These are phyloP conservation scores for Pseudopithomyces chartarum DNA, from an alignment of 2,329 filamentous ascomycete genomes.

Conservation along the genomic window DNA sequence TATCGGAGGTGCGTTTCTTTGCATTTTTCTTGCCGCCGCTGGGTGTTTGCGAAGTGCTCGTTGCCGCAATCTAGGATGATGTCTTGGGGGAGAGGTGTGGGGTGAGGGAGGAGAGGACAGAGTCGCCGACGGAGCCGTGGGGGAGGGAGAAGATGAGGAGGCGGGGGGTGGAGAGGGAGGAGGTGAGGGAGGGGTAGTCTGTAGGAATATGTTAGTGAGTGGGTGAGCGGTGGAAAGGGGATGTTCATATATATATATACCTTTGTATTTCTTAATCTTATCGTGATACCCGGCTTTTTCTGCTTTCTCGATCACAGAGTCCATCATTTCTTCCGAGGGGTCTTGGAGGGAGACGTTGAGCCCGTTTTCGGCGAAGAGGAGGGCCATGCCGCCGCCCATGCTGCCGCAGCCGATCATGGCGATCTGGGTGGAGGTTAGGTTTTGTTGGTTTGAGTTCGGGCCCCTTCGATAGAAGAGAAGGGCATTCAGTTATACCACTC, in stretches of 20 bases:
- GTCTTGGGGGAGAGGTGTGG: conserved; percentile 64
- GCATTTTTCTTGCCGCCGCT: conserved; percentile 64
- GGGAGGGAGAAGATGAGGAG: conserved; percentile 60
- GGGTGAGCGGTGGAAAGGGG: not conserved
- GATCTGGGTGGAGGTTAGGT: conserved; percentile 46
- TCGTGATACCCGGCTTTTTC: conserved; percentile 47
- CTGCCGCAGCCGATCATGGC: conserved; percentile 63
- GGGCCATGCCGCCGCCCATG: conserved; percentile 65
- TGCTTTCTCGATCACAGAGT: conserved; percentile 48
- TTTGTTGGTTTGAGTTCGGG: no score
- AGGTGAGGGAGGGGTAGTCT: conserved; percentile 58
- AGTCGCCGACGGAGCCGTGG: conserved; percentile 55
- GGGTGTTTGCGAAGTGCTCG: conserved; percentile 68
- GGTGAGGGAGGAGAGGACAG: conserved; percentile 53
- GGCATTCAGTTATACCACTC: no score
- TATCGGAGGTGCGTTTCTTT: conserved; percentile 64
- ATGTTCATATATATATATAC: conserved; percentile 14
- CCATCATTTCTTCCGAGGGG: conserved; percentile 56
- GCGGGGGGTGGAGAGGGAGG: conserved; percentile 54
- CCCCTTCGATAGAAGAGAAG: no score
- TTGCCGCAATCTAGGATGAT: conserved; percentile 73
- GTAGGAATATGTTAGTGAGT: conserved; percentile 25
- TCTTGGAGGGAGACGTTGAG: conserved; percentile 62
- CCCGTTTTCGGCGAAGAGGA: conserved; percentile 63
- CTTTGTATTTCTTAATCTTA: conserved; percentile 46